Evolutionary conservation across 352 stramenopile species (phyloP), one percentile per base, ranked within the genome.

Genomic region (Phytophthora lateralis): DNA sequence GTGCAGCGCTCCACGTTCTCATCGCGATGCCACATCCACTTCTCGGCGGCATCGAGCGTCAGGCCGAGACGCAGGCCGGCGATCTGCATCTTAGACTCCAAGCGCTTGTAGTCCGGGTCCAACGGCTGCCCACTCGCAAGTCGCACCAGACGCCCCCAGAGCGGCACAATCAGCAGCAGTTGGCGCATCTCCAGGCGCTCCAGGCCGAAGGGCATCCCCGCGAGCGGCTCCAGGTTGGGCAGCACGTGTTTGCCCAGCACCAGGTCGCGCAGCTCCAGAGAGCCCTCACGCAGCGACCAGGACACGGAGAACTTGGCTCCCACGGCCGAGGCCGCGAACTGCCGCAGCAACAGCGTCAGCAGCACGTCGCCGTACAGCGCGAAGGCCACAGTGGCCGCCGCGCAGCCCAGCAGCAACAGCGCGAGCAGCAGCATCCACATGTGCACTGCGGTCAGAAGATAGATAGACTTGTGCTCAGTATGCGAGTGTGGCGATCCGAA

Each of bases 1-100:
- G 78, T 53, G 48, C 80, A 79, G 18, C 85, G 81, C 38, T 68
- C 66, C 6, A 66, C 45, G 70, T 95, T 95, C 35, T 93, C 73
- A 30, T 89, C 71, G 26, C 60, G 69, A 45, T 76, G 76, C 73
- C 76, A 89, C 60, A 92, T 84, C 88, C 88, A 96, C 38, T 90
- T 86, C 63, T 90, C 78, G 0, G 85, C 78, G 26, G 73, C 43
- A 44, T 95, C 81, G 14, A 91, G 70, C 39, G 59, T 73, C 24
- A 92, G 44, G 7, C 63, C 80, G 18, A 95, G 14, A 11, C 86
- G 68, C 14, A 94, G 42, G 0, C 83, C 87, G 4, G 58, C 59
- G 37, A 95, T 50, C 38, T 84, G 55, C 30, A 94, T 30, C 24
- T 69, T 76, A 41, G 81, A 90, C 47, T 72, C 63, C 57, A 90